Percentiles rank a stretch among this genome's conserved stretches.
Conservation (phyloP, 139 green algal species). For the Asterochloris erici region DNA sequence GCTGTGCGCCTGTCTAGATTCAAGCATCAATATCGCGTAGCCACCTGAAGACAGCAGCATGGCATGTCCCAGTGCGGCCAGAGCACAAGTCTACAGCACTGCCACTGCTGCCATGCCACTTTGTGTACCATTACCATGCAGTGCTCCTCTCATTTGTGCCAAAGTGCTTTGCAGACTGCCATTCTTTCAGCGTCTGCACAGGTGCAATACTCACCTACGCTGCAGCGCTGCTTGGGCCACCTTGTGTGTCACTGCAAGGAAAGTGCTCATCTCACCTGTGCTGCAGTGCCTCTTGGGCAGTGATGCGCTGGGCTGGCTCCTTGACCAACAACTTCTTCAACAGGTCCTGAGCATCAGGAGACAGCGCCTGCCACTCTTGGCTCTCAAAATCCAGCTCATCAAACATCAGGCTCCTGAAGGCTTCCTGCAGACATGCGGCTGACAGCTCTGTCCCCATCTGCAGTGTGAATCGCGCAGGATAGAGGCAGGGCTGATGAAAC, state of each 20-base stretch:
- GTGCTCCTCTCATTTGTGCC: neutral
- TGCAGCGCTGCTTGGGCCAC: neutral
- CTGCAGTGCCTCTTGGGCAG: constrained; percentile 22
- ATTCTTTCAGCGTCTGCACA: neutral
- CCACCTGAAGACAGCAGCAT: too few relatives aligned
- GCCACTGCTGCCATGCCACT: neutral
- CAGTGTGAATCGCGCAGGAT: too few relatives aligned
- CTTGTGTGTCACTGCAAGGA: neutral
- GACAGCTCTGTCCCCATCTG: too few relatives aligned
- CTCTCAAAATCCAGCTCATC: constrained; percentile 25
- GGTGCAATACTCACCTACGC: neutral
- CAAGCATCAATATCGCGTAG: too few relatives aligned
- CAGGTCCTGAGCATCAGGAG: constrained; percentile 23
- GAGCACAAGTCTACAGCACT: neutral
- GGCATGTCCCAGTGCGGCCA: too few relatives aligned
- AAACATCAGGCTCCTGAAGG: constrained; percentile 21
- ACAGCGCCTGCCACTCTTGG: constrained; percentile 8
- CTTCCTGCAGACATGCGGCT: neutral
- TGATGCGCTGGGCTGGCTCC: constrained; percentile 19
- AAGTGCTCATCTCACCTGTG: constrained; percentile 1
- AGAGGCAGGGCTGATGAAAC: too few relatives aligned
- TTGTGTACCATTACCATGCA: neutral
- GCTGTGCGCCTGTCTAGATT: too few relatives aligned
- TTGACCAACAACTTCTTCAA: constrained; percentile 21
- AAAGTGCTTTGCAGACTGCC: too few relatives aligned